A percentile compares a stretch with the other conserved stretches of the same genome.
Evolutionary conservation across 805 yeast genomes (phyloP).

Genomic region (Kockiozyma suomiensis): DNA sequence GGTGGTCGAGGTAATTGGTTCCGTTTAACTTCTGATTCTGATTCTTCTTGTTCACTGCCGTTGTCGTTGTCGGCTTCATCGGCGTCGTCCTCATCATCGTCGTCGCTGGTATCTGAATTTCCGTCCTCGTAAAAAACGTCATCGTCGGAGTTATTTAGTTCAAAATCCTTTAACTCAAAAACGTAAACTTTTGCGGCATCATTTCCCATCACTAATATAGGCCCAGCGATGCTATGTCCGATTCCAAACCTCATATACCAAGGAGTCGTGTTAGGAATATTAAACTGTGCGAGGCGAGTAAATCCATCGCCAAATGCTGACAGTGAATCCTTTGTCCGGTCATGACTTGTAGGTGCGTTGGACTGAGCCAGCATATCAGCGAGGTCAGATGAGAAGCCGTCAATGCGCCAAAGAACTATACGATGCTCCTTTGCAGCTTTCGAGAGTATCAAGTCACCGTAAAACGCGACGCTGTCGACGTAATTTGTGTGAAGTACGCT

Average conservation of each 20-base stretch:
- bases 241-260: constrained; percentile 33
- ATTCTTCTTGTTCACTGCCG: background rate
- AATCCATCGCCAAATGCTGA: constrained; percentile 29
- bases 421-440: constrained; percentile 29
- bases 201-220: constrained; percentile 28
- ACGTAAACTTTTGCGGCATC: constrained; percentile 25
- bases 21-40: background rate
- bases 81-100: background rate
- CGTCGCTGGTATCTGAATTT: background rate
- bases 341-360: constrained; percentile 32
- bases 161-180: constrained; percentile 19
- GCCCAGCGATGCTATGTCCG: constrained; percentile 2
- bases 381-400: constrained; percentile 22
- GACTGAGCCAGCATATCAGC: constrained; percentile 20
- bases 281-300: constrained; percentile 23
- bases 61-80: background rate
- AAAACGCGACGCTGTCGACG: constrained; percentile 30
- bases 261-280: constrained; percentile 26
- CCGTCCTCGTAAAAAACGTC: background rate
- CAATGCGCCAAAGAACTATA: constrained; percentile 30
- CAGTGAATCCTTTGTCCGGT: constrained; percentile 20
- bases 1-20: background rate
- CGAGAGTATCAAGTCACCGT: constrained; percentile 28
- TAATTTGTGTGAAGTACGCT: constrained; percentile 26
- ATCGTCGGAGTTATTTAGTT: constrained; percentile 3